Evolutionary conservation across 2,329 filamentous ascomycete species (phyloP), one percentile per base, ranked within the genome.

Genomic region (Geosmithia putterillii): DNA sequence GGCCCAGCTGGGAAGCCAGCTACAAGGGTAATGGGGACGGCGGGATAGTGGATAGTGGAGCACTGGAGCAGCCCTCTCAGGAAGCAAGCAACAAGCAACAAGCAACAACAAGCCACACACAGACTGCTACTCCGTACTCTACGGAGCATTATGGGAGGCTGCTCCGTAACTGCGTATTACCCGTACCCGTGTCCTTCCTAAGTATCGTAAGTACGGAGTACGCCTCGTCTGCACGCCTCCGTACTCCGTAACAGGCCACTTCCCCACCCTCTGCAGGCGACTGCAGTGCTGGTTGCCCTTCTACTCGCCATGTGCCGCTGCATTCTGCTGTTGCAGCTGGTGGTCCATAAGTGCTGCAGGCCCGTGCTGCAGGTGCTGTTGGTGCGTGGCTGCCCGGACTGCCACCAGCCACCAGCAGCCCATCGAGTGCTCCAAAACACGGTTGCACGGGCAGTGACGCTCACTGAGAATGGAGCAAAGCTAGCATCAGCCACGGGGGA

Each of bases 1-100:
- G 23, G 40, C 25, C 23, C 23, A 12, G 39, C 22, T 41, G 39
- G n/a, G 21, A 25, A 28, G 8, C 3, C 10, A 15, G 37, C 28
- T 32, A 32, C 18, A 25, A 41, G 25, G 25, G 39, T 6, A 12
- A 42, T 42, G 40, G 40, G 25, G 21, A 42, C 40, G n/a, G n/a
- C n/a, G 40, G 40, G 28, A 42, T 40, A 28, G 17, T 38, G 20
- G 36, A 21, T 38, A 38, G 39, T 32, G 39, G 39, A 41, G 39
- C 25, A n/a, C n/a, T n/a, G n/a, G n/a, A n/a, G n/a, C n/a, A n/a
- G n/a, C n/a, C n/a, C n/a, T n/a, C 37, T 20, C 19, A 18, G 19
- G 9, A 18, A 10, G n/a, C n/a, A n/a, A 20, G 35, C n/a, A 39
- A 20, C 20, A 18, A 41, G 21, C 39, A n/a, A n/a, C n/a, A n/a